phyloP scores from a whole-genome alignment of 352 stramenopile genomes.

The Phytopythium delawarense region DNA sequence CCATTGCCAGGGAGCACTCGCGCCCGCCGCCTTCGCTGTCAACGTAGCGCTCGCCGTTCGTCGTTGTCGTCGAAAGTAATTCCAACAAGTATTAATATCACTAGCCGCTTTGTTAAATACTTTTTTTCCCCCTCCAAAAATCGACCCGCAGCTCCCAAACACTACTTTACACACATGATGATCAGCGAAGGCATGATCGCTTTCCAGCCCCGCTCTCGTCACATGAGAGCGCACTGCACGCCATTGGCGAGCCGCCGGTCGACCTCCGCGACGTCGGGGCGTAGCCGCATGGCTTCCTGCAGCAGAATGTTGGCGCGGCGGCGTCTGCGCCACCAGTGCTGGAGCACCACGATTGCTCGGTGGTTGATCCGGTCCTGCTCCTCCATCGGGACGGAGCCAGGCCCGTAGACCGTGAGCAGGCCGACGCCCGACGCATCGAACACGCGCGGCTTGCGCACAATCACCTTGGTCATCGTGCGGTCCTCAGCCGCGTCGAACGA shows the following conservation, averaged over 20 bases:
- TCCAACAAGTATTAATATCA: not conserved
- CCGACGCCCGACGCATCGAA: slow-evolving; percentile 75
- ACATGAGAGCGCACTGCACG: slow-evolving; percentile 23
- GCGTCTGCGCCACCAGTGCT: slow-evolving; percentile 82
- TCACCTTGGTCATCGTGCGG: slow-evolving; percentile 84
- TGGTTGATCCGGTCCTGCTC: slow-evolving; percentile 86
- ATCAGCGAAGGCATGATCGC: not conserved
- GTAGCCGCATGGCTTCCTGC: slow-evolving; percentile 56
- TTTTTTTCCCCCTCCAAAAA: too few relatives aligned
- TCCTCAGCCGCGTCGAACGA: slow-evolving; percentile 84
- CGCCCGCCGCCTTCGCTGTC: not conserved
- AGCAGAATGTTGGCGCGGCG: slow-evolving; percentile 57
- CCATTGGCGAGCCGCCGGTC: slow-evolving; percentile 22
- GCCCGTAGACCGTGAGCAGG: slow-evolving; percentile 77
- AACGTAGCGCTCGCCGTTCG: not conserved
- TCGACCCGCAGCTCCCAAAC: not conserved
- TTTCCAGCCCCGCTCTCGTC: not conserved
- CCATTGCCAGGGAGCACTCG: not conserved
- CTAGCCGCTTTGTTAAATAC: not conserved
- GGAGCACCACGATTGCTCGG: slow-evolving; percentile 68
- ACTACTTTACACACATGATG: not conserved
- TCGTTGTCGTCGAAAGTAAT: not conserved
- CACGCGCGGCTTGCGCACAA: slow-evolving; percentile 77
- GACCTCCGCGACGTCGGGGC: slow-evolving; percentile 32
- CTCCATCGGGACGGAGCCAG: slow-evolving; percentile 84